A percentile compares a stretch with the other conserved stretches of the same genome.
These are phyloP conservation scores for Singerocomus inundabilis DNA, from an alignment of 1,284 basidiomycete genomes.

Conservation along the genomic window DNA sequence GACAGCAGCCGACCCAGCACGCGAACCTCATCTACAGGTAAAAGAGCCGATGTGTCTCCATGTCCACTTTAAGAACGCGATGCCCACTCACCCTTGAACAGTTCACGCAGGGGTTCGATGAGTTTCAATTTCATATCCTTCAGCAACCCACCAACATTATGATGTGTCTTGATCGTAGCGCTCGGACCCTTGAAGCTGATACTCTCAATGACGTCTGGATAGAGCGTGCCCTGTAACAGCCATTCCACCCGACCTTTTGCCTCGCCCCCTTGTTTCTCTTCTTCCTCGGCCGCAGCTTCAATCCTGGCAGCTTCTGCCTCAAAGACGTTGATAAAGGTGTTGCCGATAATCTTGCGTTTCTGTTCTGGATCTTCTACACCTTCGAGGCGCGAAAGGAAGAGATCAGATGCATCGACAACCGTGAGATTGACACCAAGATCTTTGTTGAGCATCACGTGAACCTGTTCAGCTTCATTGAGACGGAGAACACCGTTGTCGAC, in stretches of 20 bases:
- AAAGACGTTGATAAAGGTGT: constrained; percentile 98
- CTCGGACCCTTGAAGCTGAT: constrained; percentile 99
- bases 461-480: constrained; percentile 88
- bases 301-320: constrained; percentile 91
- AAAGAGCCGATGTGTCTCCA: neutral
- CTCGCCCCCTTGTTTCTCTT: constrained; percentile 63
- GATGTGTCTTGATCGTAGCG: constrained; percentile 99
- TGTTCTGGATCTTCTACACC: constrained; percentile 95
- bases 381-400: constrained; percentile 88
- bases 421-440: constrained; percentile 97
- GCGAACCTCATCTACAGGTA: constrained; percentile 84
- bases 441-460: constrained; percentile 92
- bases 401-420: constrained; percentile 92
- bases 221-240: constrained; percentile 95
- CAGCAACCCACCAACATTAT: constrained; percentile 96
- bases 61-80: neutral
- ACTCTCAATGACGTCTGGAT: constrained; percentile 99
- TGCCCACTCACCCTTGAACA: constrained; percentile 87
- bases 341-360: constrained; percentile 98
- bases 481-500: constrained; percentile 99
- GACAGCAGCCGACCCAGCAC: constrained; percentile 86
- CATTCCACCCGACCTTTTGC: constrained; percentile 93
- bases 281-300: constrained; percentile 80
- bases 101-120: constrained; percentile 95
- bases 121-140: constrained; percentile 99